Conservation (phyloP, 2,329 filamentous ascomycete genomes). For the Hirsutella thompsonii region DNA sequence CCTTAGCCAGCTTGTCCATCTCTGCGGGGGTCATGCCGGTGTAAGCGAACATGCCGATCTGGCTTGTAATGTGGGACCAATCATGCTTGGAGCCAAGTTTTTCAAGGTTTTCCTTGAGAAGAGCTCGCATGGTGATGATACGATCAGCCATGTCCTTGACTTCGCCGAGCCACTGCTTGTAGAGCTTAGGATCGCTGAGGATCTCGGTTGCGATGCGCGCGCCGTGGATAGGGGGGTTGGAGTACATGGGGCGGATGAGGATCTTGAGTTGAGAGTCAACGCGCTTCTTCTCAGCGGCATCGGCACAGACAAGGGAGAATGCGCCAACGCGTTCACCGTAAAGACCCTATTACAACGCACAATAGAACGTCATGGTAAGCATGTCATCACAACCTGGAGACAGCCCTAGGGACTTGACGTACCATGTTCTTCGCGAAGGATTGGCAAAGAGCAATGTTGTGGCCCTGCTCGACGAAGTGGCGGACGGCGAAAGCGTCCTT, state of each 20-base stretch:
- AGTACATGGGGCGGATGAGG: conserved; percentile 91
- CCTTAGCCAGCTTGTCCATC: conserved; percentile 83
- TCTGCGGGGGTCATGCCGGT: conserved; percentile 83
- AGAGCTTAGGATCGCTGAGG: conserved; percentile 70
- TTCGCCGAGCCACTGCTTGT: conserved; percentile 90
- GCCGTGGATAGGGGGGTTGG: conserved; percentile 93
- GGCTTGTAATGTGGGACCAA: conserved; percentile 97
- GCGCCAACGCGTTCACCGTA: conserved; percentile 97
- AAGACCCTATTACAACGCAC: conserved; percentile 50
- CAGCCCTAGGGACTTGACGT: conserved; percentile 12
- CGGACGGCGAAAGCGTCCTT: conserved; percentile 88
- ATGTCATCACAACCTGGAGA: not conserved
- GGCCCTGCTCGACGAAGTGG: conserved; percentile 85
- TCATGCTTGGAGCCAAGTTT: conserved; percentile 90
- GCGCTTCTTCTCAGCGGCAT: conserved; percentile 83
- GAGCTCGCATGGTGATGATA: conserved; percentile 94
- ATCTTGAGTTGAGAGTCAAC: conserved; percentile 98
- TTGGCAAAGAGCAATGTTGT: conserved; percentile 78
- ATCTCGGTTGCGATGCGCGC: conserved; percentile 89
- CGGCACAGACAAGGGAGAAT: conserved; percentile 82
- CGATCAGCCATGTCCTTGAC: conserved; percentile 98
- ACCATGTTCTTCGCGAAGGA: conserved; percentile 99
- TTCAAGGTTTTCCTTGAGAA: conserved; percentile 91
- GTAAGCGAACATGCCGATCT: conserved; percentile 99
- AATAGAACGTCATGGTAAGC: not conserved